Conservation (phyloP, 306 rosid species). For the Lathyrus sativus region DNA sequence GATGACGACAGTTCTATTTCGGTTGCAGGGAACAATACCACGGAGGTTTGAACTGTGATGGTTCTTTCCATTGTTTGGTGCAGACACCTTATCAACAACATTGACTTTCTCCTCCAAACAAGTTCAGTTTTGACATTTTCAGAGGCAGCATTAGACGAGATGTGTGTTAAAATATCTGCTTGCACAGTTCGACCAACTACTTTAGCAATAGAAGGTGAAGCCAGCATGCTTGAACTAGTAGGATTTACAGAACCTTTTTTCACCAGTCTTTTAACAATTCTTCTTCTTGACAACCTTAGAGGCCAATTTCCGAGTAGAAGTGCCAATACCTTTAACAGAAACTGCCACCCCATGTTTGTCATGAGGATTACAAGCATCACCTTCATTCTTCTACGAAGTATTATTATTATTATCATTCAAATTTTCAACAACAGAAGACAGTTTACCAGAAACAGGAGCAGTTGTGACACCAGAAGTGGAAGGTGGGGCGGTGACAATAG, state of each 20-base stretch:
- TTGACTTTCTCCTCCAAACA: conserved; percentile 37
- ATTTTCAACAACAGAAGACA: too few relatives aligned
- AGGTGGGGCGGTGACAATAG: too few relatives aligned
- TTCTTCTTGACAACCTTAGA: conserved; percentile 62
- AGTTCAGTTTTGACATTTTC: conserved; percentile 38
- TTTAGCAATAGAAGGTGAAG: conserved; percentile 32
- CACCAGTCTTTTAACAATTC: conserved; percentile 64
- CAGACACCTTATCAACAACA: conserved; percentile 38
- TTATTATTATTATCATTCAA: too few relatives aligned
- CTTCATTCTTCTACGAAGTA: too few relatives aligned
- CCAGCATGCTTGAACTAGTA: conserved; percentile 38
- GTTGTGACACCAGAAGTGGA: too few relatives aligned
- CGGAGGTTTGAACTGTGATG: too few relatives aligned
- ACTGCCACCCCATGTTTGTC: too few relatives aligned
- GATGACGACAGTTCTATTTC: too few relatives aligned
- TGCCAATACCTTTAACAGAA: conserved; percentile 32
- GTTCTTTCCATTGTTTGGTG: conserved; percentile 32
- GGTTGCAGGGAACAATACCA: too few relatives aligned
- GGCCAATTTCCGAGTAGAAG: conserved; percentile 40
- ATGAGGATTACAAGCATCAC: too few relatives aligned
- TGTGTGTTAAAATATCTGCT: conserved; percentile 27
- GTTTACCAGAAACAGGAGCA: too few relatives aligned
- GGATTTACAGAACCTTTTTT: conserved; percentile 54
- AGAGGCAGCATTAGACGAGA: conserved; percentile 37
- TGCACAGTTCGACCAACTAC: conserved; percentile 34